These are phyloP conservation scores for Capsicum chinense DNA, from an alignment of 257 asterid species.

Conservation along the genomic window DNA sequence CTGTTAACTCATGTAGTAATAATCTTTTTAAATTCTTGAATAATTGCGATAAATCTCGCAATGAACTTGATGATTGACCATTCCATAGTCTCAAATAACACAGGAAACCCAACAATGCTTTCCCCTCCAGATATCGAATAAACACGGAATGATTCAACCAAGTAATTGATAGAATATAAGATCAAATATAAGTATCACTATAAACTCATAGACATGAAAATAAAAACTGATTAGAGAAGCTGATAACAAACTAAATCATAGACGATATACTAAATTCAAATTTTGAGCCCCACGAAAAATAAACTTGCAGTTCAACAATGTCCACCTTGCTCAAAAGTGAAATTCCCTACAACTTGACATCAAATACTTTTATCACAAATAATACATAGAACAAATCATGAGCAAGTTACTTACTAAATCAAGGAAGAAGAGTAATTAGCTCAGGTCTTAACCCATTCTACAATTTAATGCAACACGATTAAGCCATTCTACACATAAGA, in stretches of 20 bases:
- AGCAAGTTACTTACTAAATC: background rate
- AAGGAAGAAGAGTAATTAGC: slow-evolving; percentile 21
- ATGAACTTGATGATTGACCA: slow-evolving; percentile 17
- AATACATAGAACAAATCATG: slow-evolving; percentile 20
- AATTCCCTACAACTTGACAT: background rate
- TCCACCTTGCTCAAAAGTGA: slow-evolving; percentile 2
- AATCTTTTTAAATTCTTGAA: background rate
- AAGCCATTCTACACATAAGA: background rate
- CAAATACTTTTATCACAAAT: background rate
- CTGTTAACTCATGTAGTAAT: background rate
- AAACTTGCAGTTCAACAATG: slow-evolving; percentile 14
- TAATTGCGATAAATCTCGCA: background rate
- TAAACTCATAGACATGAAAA: background rate
- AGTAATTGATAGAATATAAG: background rate
- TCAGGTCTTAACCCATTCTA: background rate
- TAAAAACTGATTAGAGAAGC: background rate
- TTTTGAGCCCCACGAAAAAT: background rate
- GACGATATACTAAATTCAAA: background rate
- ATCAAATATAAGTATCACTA: background rate
- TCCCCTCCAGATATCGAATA: background rate
- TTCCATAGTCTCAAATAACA: background rate
- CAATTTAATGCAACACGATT: slow-evolving; percentile 1
- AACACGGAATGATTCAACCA: background rate
- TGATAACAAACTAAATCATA: background rate
- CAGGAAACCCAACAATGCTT: slow-evolving; percentile 8